Base-by-base conservation (phyloP, 805 yeast species). In the Candida sonorensis region DNA sequence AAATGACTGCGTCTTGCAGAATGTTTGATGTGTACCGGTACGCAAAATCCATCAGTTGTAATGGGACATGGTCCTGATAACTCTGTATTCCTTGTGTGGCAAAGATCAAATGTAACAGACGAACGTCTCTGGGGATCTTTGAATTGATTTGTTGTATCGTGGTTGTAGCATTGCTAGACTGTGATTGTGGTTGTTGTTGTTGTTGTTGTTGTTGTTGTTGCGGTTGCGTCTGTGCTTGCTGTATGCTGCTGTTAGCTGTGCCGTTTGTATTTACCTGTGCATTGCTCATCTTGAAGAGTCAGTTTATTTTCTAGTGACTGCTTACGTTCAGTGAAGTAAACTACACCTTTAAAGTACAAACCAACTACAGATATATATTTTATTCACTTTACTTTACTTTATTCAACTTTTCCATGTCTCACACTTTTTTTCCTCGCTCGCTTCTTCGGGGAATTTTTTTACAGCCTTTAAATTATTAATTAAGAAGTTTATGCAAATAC, bases 21-120 rank as follows among this genome's bases (percentile, higher is more conserved):
- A 92, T 81, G 5, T 87, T 80, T 16, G 81, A 69, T 4, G 98
- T 86, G 65, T 92, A 92, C 41, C 81, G 59, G 59, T 84, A 81
- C 10, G 98, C 97, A 64, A 92, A 92, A 55, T 92, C 98, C 95
- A 94, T 86, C 36, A 92, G 66, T 55, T 92, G 97, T 16, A 94
- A 58, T 1, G 97, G 96, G 3, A 92, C 97, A 36, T 87, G 94
- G 51, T 92, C 97, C 55, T 92, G 95, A 59, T 90, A 92, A 38
- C 81, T 75, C 36, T 81, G 84, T 17, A 92, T 83, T 2, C 94
- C 88, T 61, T 90, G 94, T 0, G 97, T 82, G 11, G 97, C 97
- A 49, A 92, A 73, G 21, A 92, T 81, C 54, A 92, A 64, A 54
- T 90, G 97, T 29, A 92, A 63, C 39, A 94, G 69, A 38, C 97